Base-by-base conservation (phyloP, 176 grass and related monocot species). In the Cenchrus purpureus region DNA sequence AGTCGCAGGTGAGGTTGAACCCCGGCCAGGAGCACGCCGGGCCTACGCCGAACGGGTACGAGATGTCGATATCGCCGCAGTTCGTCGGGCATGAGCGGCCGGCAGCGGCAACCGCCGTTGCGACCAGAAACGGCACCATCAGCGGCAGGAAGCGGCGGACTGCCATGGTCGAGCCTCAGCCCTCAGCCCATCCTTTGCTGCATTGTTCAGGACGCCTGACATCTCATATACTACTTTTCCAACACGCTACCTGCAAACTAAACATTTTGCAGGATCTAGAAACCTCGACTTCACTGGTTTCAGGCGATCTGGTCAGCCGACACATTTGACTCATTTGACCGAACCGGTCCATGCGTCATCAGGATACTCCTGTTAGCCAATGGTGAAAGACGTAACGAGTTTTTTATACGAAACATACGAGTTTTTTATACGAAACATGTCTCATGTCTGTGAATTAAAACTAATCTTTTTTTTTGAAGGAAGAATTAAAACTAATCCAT, bases 1-100 rank as follows among this genome's bases (percentile, higher is more conserved):
- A 2, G 43, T 71, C 19, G 6, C 77, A 79, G 7, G 58, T 79
- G 44, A 79, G 77, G 9, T 65, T 79, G 59, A 79, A 79, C 7
- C 77, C 77, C 22, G 59, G 59, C 22, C 48, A 43, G 60, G 44
- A 79, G 77, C 77, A 65, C 14, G 4, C 22, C 4, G 44, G 14
- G 4, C 77, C 77, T 7, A 65, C 4, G 8, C 77, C 77, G 25
- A 79, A 79, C 0, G 77, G 77, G 5, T 66, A 80, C 1, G 45
- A n/a, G 46, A 80, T 53, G 4, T 32, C 77, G 7, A 48, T 16
- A 13, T 0, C 16, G 29, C 11, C 12, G 62, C 44, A 51, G 60
- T 0, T 44, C 17, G 57, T 5, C 46, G 44, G 29, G 44, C 77
- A 79, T 12, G 2, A 2, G 7, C 51, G 37, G 63, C 52, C 65